Evolutionary conservation across 2,329 filamentous ascomycete species (phyloP), one percentile per base, ranked within the genome.

Genomic region (Calonectria montana): DNA sequence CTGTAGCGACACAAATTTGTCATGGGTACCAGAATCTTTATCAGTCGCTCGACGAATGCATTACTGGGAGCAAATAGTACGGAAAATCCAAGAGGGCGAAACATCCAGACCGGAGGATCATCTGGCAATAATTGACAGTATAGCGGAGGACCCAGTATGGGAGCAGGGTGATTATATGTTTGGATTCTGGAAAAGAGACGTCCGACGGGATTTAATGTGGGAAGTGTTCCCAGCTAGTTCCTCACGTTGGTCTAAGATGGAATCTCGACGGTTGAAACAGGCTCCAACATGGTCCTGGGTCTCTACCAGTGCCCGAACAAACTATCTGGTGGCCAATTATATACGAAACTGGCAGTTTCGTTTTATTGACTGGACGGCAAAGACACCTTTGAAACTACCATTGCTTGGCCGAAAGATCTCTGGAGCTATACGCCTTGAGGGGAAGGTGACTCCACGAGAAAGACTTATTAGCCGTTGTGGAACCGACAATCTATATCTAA

Each of bases 271-370:
- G n/a, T 10, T 23, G 15, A 41, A 25, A n/a, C 31, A 65, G n/a
- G 35, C 18, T 27, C 47, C 63, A 29, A 65, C 63, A 5, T 65
- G 63, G 63, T 65, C 63, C 16, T 55, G 47, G 35, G 6, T 9
- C 10, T 55, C 63, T n/a, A 43, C 35, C 3, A 27, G 4, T 15
- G 35, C 31, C 3, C 1, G 2, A 9, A 9, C 23, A 4, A 2
- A 8, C 12, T 53, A 39, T 8, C 18, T 7, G 3, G 3, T 12
- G 12, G 9, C 23, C 4, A 2, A 1, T 0, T 43, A 31, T 23
- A 29, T 43, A 18, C 15, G 7, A 7, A 41, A 43, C 23, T 65
- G 63, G 47, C 63, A 55, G n/a, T 41, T 65, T 35, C 47, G 47
- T 3, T 55, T 55, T 39, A 37, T 65, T 13, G 35, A 35, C 35